phyloP scores from a whole-genome alignment of 208 protist genomes.

The Leishmania arabica region DNA sequence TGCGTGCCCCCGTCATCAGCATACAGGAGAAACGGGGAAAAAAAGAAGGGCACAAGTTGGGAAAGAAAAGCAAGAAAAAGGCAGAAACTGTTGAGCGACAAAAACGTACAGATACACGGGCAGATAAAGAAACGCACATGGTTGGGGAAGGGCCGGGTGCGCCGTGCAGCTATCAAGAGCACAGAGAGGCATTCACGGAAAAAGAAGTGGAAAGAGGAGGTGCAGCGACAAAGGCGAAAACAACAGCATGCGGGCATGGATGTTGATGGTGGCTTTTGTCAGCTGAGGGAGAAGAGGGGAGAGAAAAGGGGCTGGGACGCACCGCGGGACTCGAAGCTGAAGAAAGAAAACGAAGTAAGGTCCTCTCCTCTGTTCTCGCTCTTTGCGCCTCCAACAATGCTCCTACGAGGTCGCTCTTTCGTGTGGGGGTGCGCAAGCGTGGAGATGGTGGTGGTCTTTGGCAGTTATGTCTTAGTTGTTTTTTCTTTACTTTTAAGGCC shows the following conservation, averaged over 20 bases:
- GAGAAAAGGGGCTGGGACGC: neutral
- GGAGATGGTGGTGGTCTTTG: neutral
- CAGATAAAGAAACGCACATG: neutral
- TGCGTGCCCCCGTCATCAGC: neutral
- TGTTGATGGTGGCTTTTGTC: neutral
- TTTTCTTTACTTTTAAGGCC: neutral
- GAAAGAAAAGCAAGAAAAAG: neutral
- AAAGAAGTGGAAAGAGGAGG: neutral
- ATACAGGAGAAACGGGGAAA: neutral
- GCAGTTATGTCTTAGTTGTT: neutral
- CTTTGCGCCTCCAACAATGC: neutral
- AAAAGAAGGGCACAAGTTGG: neutral
- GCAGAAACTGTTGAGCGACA: too few relatives aligned
- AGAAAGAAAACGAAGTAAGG: neutral
- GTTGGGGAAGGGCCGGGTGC: neutral
- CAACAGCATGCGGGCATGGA: neutral
- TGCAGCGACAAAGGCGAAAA: constrained; percentile 1
- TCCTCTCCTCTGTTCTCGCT: neutral
- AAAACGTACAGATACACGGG: neutral
- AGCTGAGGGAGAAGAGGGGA: neutral
- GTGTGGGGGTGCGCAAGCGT: neutral
- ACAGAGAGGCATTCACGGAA: neutral
- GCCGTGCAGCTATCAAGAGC: neutral
- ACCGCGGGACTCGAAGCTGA: neutral
- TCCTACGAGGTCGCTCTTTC: neutral